A percentile compares a stretch with the other conserved stretches of the same genome.
Conservation (phyloP, 257 asterid species). For the Lycium barbarum region DNA sequence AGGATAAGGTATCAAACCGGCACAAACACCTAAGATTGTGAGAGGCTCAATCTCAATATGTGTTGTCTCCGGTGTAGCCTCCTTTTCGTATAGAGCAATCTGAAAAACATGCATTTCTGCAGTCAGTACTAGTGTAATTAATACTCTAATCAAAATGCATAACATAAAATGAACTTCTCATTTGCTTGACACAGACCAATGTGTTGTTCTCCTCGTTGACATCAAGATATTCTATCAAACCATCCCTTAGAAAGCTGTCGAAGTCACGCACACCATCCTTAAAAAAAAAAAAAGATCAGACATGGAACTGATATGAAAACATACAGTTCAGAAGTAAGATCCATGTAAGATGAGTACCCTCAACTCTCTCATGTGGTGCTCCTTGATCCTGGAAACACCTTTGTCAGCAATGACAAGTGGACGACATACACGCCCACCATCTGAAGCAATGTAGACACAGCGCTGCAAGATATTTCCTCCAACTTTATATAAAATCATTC, state of each 20-base stretch:
- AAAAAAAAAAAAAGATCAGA: constrained; percentile 41
- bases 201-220: constrained; percentile 98
- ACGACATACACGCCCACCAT: constrained; percentile 99
- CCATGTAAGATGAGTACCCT: constrained; percentile 55
- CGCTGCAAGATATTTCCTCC: constrained; percentile 59
- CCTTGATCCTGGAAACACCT: constrained; percentile 92
- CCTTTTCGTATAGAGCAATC: constrained; percentile 90
- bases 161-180: not conserved
- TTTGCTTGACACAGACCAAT: constrained; percentile 57
- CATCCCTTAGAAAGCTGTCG: constrained; percentile 80
- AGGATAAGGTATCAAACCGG: constrained; percentile 98
- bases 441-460: constrained; percentile 96
- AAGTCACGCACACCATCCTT: constrained; percentile 93
- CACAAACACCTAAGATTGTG: constrained; percentile 86
- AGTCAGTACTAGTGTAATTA: constrained; percentile 32
- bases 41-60: constrained; percentile 98
- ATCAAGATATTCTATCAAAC: constrained; percentile 94
- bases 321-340: constrained; percentile 24
- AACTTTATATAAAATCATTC: constrained; percentile 23
- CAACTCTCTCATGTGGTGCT: constrained; percentile 96
- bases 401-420: constrained; percentile 95
- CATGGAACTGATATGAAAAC: constrained; percentile 28
- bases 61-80: constrained; percentile 77
- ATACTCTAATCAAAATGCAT: constrained; percentile 15
- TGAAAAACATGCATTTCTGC: constrained; percentile 41